Evolutionary conservation across 2,329 filamentous ascomycete genomes (phyloP).

Genomic region (Cercospora nicotianae): DNA sequence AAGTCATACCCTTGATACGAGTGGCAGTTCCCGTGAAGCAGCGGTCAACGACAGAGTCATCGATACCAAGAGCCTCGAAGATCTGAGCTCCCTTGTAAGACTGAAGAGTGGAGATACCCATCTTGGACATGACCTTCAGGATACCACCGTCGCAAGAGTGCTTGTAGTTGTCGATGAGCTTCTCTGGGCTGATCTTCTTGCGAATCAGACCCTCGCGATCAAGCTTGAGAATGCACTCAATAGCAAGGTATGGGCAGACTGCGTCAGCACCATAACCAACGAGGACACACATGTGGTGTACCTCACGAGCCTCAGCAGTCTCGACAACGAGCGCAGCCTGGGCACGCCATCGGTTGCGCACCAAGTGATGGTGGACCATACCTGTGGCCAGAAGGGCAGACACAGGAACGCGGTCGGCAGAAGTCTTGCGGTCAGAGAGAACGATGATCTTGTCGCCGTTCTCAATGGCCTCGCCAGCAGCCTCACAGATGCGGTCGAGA

Average conservation of each 20-base stretch:
- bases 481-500: constrained; percentile 83
- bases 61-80: constrained; percentile 91
- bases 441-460: constrained; percentile 82
- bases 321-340: constrained; percentile 84
- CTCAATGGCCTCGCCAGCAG: constrained; percentile 79
- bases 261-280: constrained; percentile 93
- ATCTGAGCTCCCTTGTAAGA: constrained; percentile 98
- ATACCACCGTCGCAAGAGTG: constrained; percentile 95
- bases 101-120: constrained; percentile 95
- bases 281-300: constrained; percentile 98
- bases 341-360: constrained; percentile 93
- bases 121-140: constrained; percentile 98
- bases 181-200: constrained; percentile 79
- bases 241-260: constrained; percentile 89
- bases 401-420: constrained; percentile 76
- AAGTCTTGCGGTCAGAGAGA: constrained; percentile 84
- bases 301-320: constrained; percentile 92
- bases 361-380: constrained; percentile 92
- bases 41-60: constrained; percentile 86
- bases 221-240: constrained; percentile 97
- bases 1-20: constrained; percentile 90
- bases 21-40: constrained; percentile 95
- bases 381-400: constrained; percentile 85
- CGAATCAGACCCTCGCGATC: constrained; percentile 89
- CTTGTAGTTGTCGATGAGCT: constrained; percentile 92